A percentile compares a stretch with the other conserved stretches of the same genome.
phyloP scores from a whole-genome alignment of 2,329 filamentous ascomycete genomes.

The Fusarium sp. region DNA sequence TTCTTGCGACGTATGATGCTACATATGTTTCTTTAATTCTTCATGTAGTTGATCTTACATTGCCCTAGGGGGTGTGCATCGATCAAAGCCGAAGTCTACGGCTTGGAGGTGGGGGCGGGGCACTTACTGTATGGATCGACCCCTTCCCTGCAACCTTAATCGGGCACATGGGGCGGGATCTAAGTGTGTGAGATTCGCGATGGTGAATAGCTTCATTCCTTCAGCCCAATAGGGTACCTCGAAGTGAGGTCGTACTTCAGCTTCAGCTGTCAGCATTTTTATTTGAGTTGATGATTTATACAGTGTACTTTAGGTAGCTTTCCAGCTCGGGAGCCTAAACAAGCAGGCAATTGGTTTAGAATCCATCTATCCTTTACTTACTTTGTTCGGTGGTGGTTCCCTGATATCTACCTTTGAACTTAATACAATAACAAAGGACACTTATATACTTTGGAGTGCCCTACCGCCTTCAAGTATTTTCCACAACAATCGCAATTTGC shows the following conservation, averaged over 20 bases:
- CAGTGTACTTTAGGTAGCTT: neutral
- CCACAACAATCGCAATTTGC: neutral
- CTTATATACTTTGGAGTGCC: neutral
- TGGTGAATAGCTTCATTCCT: neutral
- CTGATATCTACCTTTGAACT: neutral
- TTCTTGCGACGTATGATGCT: neutral
- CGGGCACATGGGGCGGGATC: neutral
- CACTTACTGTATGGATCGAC: neutral
- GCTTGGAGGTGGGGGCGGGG: constrained; percentile 1
- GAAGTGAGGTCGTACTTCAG: neutral
- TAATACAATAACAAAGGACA: neutral
- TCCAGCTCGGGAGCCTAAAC: neutral
- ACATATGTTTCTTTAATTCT: too few relatives aligned
- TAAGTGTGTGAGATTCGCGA: neutral
- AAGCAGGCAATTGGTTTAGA: neutral
- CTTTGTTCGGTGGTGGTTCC: neutral
- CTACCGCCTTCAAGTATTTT: neutral
- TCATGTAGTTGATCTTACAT: neutral
- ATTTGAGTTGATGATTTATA: neutral
- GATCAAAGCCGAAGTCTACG: neutral
- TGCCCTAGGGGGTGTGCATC: neutral
- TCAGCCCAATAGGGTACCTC: neutral
- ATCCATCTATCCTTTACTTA: neutral
- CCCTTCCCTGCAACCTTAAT: neutral
- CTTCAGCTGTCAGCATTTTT: neutral